A percentile compares a stretch with the other conserved stretches of the same genome.
These are phyloP conservation scores for Puccinellia tenuiflora DNA, from an alignment of 176 grass and related monocot species.

Conservation along the genomic window DNA sequence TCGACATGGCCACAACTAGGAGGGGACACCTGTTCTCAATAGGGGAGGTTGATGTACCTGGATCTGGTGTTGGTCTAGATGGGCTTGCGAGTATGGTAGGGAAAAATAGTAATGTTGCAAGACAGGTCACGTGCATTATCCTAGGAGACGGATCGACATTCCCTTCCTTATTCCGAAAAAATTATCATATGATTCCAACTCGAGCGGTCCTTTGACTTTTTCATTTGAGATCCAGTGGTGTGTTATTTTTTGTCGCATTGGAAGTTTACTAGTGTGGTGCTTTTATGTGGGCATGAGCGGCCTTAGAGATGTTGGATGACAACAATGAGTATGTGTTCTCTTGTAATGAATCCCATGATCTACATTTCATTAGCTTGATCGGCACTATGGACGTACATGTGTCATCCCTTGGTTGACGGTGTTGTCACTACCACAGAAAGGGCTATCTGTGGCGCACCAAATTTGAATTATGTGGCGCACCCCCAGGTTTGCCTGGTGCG, in stretches of 20 bases:
- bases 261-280: neutral
- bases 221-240: neutral
- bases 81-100: neutral
- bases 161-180: neutral
- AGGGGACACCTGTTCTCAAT: neutral
- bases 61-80: neutral
- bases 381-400: neutral
- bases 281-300: neutral
- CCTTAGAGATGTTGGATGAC: neutral
- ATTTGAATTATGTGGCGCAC: no score
- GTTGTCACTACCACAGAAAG: no score
- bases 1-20: fast-evolving
- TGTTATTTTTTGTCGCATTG: neutral
- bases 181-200: neutral
- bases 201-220: neutral
- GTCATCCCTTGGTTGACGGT: no score
- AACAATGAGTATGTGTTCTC: neutral
- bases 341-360: neutral
- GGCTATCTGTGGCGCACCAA: no score
- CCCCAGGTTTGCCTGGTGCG: no score
- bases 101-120: no score
- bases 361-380: neutral
- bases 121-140: neutral
- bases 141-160: neutral
- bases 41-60: neutral